Evolutionary conservation across 139 green algal species (phyloP).

Genomic region (Asterochloris erici): DNA sequence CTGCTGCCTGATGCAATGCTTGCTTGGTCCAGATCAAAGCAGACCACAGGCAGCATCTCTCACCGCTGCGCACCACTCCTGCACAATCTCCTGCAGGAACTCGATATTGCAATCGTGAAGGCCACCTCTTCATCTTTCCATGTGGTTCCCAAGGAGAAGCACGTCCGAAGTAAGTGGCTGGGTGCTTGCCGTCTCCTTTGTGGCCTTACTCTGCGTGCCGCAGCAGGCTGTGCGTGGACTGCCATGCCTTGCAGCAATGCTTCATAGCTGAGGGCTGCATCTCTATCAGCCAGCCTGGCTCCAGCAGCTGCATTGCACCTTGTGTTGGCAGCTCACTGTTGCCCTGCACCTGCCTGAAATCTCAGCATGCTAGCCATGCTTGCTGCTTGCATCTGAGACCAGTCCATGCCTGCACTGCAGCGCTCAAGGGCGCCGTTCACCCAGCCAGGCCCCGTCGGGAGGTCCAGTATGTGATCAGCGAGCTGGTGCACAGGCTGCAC

Average conservation of each 20-base stretch:
- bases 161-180: slow-evolving; percentile 66
- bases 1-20: background rate
- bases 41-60: background rate
- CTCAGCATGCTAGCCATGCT: background rate
- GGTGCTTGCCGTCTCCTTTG: background rate
- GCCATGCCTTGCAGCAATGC: background rate
- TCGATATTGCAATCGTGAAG: slow-evolving; percentile 91
- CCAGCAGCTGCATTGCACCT: no score
- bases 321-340: no score
- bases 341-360: no score
- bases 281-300: no score
- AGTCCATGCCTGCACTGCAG: slow-evolving; percentile 12
- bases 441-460: background rate
- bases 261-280: background rate
- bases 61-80: background rate
- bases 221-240: no score
- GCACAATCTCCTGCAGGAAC: slow-evolving; percentile 32
- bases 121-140: slow-evolving; percentile 86
- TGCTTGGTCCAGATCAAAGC: background rate
- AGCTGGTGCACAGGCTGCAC: slow-evolving; percentile 42
- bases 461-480: slow-evolving; percentile 36
- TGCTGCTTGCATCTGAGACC: background rate
- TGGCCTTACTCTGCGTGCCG: background rate
- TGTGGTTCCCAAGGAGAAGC: slow-evolving; percentile 93
- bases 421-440: slow-evolving; percentile 31